Conservation (phyloP, 202 grass and related monocot genomes). For the Thinopyrum obtusiflorum region DNA sequence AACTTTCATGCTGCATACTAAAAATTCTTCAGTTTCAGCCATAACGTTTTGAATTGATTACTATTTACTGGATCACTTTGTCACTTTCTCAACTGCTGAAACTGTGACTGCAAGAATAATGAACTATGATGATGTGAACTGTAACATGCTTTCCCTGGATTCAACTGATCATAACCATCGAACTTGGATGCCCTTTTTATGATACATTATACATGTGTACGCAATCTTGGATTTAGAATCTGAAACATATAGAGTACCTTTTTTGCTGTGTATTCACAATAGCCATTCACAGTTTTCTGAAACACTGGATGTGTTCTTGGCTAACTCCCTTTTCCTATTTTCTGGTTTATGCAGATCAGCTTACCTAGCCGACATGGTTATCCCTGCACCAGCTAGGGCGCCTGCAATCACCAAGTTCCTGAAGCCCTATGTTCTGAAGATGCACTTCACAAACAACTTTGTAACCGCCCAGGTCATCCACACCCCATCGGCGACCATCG, state of each 20-base stretch:
- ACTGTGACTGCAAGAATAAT: background rate
- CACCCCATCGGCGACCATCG: conserved; percentile 45
- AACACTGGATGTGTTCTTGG: background rate
- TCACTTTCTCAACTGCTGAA: background rate
- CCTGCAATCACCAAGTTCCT: conserved; percentile 51
- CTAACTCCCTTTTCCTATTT: conserved; percentile 28
- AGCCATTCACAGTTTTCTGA: background rate
- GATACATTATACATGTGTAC: background rate
- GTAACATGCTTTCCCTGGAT: background rate
- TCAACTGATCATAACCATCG: background rate
- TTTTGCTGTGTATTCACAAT: background rate
- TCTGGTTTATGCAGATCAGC: conserved; percentile 4
- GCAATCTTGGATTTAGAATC: background rate
- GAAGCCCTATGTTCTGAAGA: conserved; percentile 66
- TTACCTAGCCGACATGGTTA: conserved; percentile 31
- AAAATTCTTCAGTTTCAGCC: background rate
- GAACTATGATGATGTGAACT: background rate
- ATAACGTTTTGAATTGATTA: background rate
- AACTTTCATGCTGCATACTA: background rate
- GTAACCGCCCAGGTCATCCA: conserved; percentile 65
- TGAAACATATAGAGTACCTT: background rate
- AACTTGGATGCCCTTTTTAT: background rate
- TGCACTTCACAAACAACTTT: conserved; percentile 65
- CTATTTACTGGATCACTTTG: background rate
- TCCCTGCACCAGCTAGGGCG: conserved; percentile 43